These are phyloP conservation scores for Vitis riparia DNA, from an alignment of 164 flowering plant species.

Conservation along the genomic window DNA sequence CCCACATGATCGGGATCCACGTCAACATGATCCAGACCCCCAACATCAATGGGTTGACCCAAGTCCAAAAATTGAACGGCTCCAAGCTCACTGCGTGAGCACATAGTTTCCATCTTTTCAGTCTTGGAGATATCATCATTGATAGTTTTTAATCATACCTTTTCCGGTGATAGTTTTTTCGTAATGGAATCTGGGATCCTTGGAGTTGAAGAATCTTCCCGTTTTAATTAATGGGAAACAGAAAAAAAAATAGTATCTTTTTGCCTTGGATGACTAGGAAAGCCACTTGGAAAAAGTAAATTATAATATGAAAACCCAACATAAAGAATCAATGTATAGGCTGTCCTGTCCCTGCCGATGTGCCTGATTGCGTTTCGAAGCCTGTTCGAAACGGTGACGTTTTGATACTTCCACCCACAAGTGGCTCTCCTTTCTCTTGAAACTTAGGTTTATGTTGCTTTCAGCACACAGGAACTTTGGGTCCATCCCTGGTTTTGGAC, in stretches of 20 bases:
- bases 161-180: background rate
- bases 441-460: background rate
- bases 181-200: conserved; percentile 7
- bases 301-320: background rate
- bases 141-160: background rate
- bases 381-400: background rate
- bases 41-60: too few species aligned
- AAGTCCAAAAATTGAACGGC: too few species aligned
- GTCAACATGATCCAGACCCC: too few species aligned
- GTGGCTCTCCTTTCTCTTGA: background rate
- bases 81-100: too few species aligned
- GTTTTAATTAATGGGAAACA: background rate
- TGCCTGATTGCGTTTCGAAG: background rate
- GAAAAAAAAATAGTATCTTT: background rate
- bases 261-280: conserved; percentile 4
- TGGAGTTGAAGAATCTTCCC: conserved; percentile 2
- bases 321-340: background rate
- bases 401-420: background rate
- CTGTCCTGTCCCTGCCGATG: background rate
- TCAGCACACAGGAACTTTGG: background rate
- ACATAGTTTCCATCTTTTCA: too few species aligned
- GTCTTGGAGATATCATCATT: too few species aligned
- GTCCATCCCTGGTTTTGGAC: conserved; percentile 7
- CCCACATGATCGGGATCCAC: too few species aligned
- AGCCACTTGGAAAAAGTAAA: background rate